Evolutionary conservation across 2,329 filamentous ascomycete species (phyloP).

Genomic region (Venturia carpophila): DNA sequence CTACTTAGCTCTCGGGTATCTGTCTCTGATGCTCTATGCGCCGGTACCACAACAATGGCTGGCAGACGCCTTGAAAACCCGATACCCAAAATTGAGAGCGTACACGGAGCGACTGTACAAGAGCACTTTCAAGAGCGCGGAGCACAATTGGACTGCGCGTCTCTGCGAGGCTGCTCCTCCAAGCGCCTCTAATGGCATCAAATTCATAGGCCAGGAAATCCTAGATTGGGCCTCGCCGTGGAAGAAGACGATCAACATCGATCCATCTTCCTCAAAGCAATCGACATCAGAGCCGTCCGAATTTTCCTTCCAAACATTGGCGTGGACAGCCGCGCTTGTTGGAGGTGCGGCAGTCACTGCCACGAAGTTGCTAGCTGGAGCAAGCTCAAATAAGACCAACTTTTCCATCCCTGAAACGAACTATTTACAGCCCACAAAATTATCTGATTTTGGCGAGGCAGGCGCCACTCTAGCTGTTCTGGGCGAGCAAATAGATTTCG

Average conservation of each 20-base stretch:
- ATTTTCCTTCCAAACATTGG: background rate
- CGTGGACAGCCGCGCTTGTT: background rate
- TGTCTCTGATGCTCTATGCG: slow-evolving; percentile 62
- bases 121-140: background rate
- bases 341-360: slow-evolving; percentile 4
- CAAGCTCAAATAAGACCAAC: background rate
- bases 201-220: slow-evolving; percentile 2
- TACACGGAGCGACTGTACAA: slow-evolving; percentile 33
- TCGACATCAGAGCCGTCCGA: background rate
- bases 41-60: slow-evolving; percentile 57
- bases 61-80: slow-evolving; percentile 46
- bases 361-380: background rate
- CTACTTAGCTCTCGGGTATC: slow-evolving; percentile 72
- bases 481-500: slow-evolving; percentile 18
- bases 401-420: background rate
- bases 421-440: background rate
- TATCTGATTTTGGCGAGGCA: slow-evolving; percentile 19
- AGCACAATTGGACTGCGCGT: background rate
- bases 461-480: slow-evolving; percentile 21
- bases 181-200: background rate
- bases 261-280: background rate
- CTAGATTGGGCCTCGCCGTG: background rate
- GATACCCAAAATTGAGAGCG: slow-evolving; percentile 34
- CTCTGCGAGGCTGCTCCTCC: background rate
- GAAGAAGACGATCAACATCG: background rate